Base-by-base conservation (phyloP, 1,284 basidiomycete species). In the Ceratobasidium theobromae region DNA sequence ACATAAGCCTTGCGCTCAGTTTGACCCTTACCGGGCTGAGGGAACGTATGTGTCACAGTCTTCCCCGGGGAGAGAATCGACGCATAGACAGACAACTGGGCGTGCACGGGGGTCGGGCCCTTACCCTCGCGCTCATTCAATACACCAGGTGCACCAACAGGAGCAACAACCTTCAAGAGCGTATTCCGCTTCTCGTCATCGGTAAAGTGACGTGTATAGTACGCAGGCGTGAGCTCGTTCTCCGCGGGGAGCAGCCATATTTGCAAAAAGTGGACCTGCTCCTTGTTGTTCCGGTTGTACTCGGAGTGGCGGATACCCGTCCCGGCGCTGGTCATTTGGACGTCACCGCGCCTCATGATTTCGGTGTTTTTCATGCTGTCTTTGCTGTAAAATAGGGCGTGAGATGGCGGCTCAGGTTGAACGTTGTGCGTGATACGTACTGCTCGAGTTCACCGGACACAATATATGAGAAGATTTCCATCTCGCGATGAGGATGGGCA, bases 311-410 rank as follows among this genome's bases (percentile, higher is more conserved):
- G 82, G 70, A 95, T 93, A 2, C 92, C 92, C 0, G 88, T 91
- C 8, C 95, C 94, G 0, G 93, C 87, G 1, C 88, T 90, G 0
- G 94, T 97, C 79, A 96, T 86, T 76, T 98, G 95, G 41, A 98
- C 74, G 72, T 93, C 90, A 1, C 95, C 95, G 14, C 92, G 86
- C 73, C 86, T 86, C 73, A 97, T 84, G 65, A 93, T 80, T 77
- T 98, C 95, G 65, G 84, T 81, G 77, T 97, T 96, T 43, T 88
- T 87, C 88, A 97, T 91, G 3, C 86, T 89, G 77, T 98, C 93
- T 77, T 87, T 84, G 77, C 88, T 89, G 66, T 23, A 68, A 46
- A 48, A 68, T 62, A 23, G 67, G 51, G 43, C 65, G 4, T 67
- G 28, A 16, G 23, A 65, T 53, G 28, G 14, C 21, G n/a, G 11